These are phyloP conservation scores for Papiliotrema nemorosa DNA, from an alignment of 1,284 basidiomycete species.

Conservation along the genomic window DNA sequence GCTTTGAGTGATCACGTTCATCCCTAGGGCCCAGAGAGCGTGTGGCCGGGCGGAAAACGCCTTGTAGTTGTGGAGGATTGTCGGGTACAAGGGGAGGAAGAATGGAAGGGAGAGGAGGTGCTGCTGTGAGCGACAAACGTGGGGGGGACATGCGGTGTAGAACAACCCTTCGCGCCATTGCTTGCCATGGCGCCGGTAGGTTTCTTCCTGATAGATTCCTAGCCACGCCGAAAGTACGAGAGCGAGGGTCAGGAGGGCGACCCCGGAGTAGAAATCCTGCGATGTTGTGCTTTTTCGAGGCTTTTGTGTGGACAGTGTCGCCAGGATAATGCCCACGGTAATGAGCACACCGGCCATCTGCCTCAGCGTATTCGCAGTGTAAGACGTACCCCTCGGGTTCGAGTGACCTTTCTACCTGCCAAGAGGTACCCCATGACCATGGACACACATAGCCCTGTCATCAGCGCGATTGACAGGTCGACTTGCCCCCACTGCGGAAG, in stretches of 20 bases:
- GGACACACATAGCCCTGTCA: conserved; percentile 46
- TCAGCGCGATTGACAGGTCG: conserved; percentile 36
- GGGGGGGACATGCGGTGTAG: conserved; percentile 54
- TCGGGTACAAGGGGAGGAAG: conserved; percentile 62
- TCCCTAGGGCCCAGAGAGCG: conserved; percentile 62
- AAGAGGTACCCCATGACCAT: conserved; percentile 47
- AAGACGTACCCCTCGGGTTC: conserved; percentile 56
- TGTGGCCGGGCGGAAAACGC: conserved; percentile 56
- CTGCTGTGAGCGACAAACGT: conserved; percentile 13
- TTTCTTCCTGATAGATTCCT: conserved; percentile 81
- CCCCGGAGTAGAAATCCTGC: conserved; percentile 62
- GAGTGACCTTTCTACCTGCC: conserved; percentile 61
- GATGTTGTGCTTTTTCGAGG: not conserved
- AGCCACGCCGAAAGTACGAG: conserved; percentile 77
- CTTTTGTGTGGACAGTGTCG: conserved; percentile 66
- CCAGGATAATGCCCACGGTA: conserved; percentile 74
- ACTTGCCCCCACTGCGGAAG: conserved; percentile 83
- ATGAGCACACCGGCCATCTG: conserved; percentile 68
- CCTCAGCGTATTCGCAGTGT: conserved; percentile 12
- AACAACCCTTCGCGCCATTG: conserved; percentile 88
- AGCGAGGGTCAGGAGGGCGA: conserved; percentile 68
- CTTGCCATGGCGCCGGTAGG: conserved; percentile 67
- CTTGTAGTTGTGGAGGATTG: conserved; percentile 53
- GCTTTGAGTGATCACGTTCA: conserved; percentile 82
- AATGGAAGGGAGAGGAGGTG: conserved; percentile 67